These are phyloP conservation scores for Paramyrothecium sp. DNA, from an alignment of 2,329 filamentous ascomycete species.

Conservation along the genomic window DNA sequence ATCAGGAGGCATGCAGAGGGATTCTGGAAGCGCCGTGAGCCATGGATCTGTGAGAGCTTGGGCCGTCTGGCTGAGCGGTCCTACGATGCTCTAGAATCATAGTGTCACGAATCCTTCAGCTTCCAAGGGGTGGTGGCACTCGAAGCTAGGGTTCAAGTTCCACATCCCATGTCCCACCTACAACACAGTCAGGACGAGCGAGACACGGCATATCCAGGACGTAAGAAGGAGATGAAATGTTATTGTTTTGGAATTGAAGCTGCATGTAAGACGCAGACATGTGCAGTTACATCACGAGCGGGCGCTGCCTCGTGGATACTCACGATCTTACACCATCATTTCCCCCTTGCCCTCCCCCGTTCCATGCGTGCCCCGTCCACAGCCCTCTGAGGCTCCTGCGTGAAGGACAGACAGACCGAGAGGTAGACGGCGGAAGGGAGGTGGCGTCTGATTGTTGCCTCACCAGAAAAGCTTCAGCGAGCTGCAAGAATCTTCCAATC, in stretches of 20 bases:
- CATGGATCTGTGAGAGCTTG: neutral
- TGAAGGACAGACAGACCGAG: too few relatives aligned
- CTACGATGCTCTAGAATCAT: neutral
- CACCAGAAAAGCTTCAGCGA: neutral
- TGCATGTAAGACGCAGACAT: neutral
- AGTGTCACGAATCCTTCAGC: neutral
- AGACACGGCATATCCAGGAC: too few relatives aligned
- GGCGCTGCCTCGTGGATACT: neutral
- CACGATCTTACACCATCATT: neutral
- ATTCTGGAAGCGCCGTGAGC: neutral
- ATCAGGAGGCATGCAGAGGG: neutral
- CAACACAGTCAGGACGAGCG: too few relatives aligned
- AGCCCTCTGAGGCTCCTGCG: too few relatives aligned
- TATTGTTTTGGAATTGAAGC: neutral
- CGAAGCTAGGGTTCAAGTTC: neutral
- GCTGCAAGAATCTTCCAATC: neutral
- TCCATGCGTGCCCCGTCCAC: too few relatives aligned
- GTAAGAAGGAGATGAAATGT: neutral
- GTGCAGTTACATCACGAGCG: neutral
- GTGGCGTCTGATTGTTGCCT: neutral
- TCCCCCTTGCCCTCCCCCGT: neutral
- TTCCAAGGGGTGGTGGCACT: neutral
- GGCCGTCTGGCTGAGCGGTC: too few relatives aligned
- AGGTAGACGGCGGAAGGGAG: too few relatives aligned
- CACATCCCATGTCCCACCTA: too few relatives aligned